phyloP scores from a whole-genome alignment of 345 rosid genomes.

The Citrus unshiu region DNA sequence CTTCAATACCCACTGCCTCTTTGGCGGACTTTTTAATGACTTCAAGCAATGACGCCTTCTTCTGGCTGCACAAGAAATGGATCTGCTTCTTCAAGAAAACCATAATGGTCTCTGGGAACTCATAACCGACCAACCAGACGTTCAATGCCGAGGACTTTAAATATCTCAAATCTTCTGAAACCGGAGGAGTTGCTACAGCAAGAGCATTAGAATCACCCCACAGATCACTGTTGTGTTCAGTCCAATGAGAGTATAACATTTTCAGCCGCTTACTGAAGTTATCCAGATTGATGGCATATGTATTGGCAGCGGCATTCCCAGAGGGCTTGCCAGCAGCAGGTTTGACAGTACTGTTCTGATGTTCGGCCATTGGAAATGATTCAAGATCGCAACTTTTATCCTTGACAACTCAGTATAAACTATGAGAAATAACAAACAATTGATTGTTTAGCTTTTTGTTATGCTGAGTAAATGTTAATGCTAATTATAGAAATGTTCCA shows the following conservation, averaged over 20 bases:
- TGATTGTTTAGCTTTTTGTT: neutral
- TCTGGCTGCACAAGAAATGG: conserved; percentile 44
- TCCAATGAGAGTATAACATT: conserved; percentile 43
- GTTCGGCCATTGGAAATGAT: conserved; percentile 32
- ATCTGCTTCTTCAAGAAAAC: conserved; percentile 47
- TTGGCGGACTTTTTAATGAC: conserved; percentile 34
- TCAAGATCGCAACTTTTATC: neutral
- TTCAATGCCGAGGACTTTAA: conserved; percentile 49
- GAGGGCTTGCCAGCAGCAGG: conserved; percentile 17
- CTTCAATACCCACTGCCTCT: conserved; percentile 42
- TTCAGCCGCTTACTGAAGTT: conserved; percentile 36
- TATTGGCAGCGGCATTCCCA: conserved; percentile 14
- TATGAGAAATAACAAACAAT: conserved; percentile 5
- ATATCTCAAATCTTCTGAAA: conserved; percentile 42
- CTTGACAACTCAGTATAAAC: conserved; percentile 12
- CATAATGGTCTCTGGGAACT: conserved; percentile 55
- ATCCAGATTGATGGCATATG: conserved; percentile 33
- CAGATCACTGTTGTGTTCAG: conserved; percentile 17
- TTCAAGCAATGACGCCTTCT: conserved; percentile 41
- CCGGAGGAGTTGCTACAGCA: conserved; percentile 41
- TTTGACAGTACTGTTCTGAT: conserved; percentile 25
- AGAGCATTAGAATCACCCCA: conserved; percentile 37
- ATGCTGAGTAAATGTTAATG: neutral
- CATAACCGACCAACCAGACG: conserved; percentile 46
- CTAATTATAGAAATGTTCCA: neutral